phyloP scores from a whole-genome alignment of 345 rosid genomes.

The Ceriops tagal region DNA sequence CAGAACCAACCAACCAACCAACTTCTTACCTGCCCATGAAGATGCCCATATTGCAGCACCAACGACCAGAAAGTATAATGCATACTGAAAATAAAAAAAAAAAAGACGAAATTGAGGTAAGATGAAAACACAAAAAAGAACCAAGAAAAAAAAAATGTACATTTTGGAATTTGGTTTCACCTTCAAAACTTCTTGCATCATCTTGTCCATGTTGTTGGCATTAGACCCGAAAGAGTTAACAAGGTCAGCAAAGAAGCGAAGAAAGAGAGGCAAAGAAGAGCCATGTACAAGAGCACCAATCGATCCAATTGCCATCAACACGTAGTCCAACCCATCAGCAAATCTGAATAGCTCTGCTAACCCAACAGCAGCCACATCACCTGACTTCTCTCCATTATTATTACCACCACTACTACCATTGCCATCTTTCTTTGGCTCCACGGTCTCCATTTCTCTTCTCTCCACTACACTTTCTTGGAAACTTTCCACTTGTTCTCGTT shows the following conservation, averaged over 20 bases:
- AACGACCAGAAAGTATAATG: slow-evolving; percentile 91
- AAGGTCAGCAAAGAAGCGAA: slow-evolving; percentile 97
- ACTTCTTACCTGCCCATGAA: slow-evolving; percentile 86
- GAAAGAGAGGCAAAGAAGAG: slow-evolving; percentile 85
- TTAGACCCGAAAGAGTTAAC: slow-evolving; percentile 98
- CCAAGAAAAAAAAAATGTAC: slow-evolving; percentile 20
- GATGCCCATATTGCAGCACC: slow-evolving; percentile 99
- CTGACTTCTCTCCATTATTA: slow-evolving; percentile 39
- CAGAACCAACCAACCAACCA: neutral
- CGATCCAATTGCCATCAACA: slow-evolving; percentile 94
- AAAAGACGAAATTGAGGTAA: neutral
- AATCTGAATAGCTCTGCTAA: slow-evolving; percentile 88
- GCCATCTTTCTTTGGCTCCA: slow-evolving; percentile 39
- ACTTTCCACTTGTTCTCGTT: neutral
- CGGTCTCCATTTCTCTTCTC: slow-evolving; percentile 51
- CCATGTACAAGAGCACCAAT: slow-evolving; percentile 94
- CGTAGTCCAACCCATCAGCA: slow-evolving; percentile 90
- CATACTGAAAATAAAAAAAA: slow-evolving; percentile 60
- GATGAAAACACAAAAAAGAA: no score
- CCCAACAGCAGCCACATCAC: slow-evolving; percentile 54
- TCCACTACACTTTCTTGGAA: slow-evolving; percentile 13
- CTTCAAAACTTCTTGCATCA: slow-evolving; percentile 97
- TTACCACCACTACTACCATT: slow-evolving; percentile 1
- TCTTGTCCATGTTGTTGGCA: slow-evolving; percentile 81
- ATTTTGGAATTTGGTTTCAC: slow-evolving; percentile 27